Evolutionary conservation across 768 basidiomycete species (phyloP), one percentile per base, ranked within the genome.

Genomic region (Lactarius trivialis): DNA sequence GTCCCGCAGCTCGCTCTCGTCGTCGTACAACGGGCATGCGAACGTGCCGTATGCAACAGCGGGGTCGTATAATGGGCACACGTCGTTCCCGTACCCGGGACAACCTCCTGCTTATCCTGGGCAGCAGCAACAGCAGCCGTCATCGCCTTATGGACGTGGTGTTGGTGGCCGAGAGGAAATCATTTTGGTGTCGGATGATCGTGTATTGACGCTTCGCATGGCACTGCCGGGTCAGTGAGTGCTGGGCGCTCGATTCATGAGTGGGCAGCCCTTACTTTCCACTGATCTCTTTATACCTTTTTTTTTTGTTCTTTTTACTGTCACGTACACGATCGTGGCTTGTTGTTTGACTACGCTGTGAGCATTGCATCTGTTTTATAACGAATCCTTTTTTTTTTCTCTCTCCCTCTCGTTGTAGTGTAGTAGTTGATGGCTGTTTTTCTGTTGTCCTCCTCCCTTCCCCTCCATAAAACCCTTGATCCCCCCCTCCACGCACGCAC

Each of bases 171-270:
- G 89, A 30, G 88, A 91, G 63, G 93, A 97, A 73, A 92, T 97
- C 71, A 76, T 96, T 65, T 85, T 95, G 74, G 89, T 92, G 37
- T 92, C 90, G 4, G 94, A 95, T 68, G 93, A 96, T 74, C 83
- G 88, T 36, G 85, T 93, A 62, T 75, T 93, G 70, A 81, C 85
- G 48, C 73, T 93, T 58, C 83, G 85, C 53, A 76, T 86, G 65
- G 73, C 78, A 60, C 71, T 65, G 45, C 59, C 76, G 17, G 64
- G 63, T 6, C 68, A 65, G 39, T 66, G 32, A 61, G 58, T 58
- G 62, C 62, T 34, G 62, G 30, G 53, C 57, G 62, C 57, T 36
- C n/a, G 39, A 19, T 8, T 19, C 8, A 34, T 34, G 34, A 34
- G 34, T 34, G 34, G n/a, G n/a, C n/a, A n/a, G n/a, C n/a, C n/a